A percentile compares a stretch with the other conserved stretches of the same genome.
Evolutionary conservation across 1,139 yeast genomes (phyloP).

Genomic region (Candida pseudoviswanathii): DNA sequence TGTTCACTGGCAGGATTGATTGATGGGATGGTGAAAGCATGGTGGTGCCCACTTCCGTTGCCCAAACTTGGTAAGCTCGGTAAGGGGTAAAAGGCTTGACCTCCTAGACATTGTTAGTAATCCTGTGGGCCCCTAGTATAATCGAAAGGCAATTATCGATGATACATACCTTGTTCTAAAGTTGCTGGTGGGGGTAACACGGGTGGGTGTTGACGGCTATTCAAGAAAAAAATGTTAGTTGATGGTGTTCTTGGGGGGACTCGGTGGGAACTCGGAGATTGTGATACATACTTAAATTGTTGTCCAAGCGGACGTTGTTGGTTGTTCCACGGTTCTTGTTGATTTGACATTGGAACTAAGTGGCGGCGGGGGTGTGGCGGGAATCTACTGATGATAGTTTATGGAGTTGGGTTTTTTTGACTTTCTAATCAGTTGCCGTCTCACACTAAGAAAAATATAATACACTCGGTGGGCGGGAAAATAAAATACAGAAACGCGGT

Average conservation of each 20-base stretch:
- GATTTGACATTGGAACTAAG: constrained; percentile 36
- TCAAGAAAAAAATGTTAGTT: constrained; percentile 28
- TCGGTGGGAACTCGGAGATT: neutral
- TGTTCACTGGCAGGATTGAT: constrained; percentile 38
- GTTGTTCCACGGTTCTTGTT: constrained; percentile 48
- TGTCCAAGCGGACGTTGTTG: constrained; percentile 50
- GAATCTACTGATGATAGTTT: neutral
- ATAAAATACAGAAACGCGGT: neutral
- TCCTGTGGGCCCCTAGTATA: neutral
- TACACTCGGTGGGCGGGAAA: neutral
- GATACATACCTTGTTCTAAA: constrained; percentile 48
- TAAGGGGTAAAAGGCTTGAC: constrained; percentile 53
- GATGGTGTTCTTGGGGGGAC: constrained; percentile 5
- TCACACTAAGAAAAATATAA: neutral
- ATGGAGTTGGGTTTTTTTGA: neutral
- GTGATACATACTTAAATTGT: constrained; percentile 46
- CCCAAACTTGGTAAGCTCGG: constrained; percentile 57
- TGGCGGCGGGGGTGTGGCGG: neutral
- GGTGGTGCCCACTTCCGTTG: constrained; percentile 42
- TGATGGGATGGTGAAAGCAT: constrained; percentile 49
- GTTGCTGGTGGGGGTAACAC: constrained; percentile 61
- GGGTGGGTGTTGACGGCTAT: constrained; percentile 52
- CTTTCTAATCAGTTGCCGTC: constrained; percentile 1
- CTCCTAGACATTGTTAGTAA: constrained; percentile 32
- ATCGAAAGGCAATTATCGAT: too few relatives aligned